Conservation (phyloP, 2,329 filamentous ascomycete genomes). For the Niveomyces coronatus region DNA sequence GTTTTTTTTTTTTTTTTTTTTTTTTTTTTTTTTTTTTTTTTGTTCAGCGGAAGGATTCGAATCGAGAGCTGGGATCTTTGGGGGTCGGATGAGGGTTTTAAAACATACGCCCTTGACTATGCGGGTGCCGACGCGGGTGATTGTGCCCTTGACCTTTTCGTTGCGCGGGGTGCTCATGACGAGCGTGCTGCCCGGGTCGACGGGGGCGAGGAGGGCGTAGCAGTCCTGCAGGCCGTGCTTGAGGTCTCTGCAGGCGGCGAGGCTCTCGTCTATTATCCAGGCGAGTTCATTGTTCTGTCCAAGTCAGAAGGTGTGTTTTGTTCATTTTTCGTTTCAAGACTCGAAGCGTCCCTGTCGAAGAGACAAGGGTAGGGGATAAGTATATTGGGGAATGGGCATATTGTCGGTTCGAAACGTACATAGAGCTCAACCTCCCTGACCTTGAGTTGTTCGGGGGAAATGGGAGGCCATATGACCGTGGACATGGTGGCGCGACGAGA, state of each 20-base stretch:
- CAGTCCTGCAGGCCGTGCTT: constrained; percentile 74
- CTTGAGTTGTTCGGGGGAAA: constrained; percentile 40
- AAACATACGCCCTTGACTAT: constrained; percentile 76
- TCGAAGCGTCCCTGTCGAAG: too few relatives aligned
- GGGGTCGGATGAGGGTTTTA: neutral
- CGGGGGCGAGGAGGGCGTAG: constrained; percentile 72
- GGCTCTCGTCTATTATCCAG: constrained; percentile 44
- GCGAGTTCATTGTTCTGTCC: constrained; percentile 40
- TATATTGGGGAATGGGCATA: too few relatives aligned
- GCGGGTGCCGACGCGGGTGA: constrained; percentile 82
- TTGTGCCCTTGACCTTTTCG: constrained; percentile 83
- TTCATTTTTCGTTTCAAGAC: too few relatives aligned
- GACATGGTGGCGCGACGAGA: constrained; percentile 41
- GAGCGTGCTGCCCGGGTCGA: constrained; percentile 77
- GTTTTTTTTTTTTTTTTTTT: too few relatives aligned
- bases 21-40: too few relatives aligned
- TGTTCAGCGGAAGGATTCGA: too few relatives aligned
- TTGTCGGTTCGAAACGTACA: too few relatives aligned
- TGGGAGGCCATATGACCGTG: constrained; percentile 47
- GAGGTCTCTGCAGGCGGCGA: constrained; percentile 37
- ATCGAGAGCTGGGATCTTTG: too few relatives aligned
- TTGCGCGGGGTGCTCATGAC: constrained; percentile 80
- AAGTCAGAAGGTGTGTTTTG: neutral
- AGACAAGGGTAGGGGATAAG: too few relatives aligned
- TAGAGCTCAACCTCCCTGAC: constrained; percentile 38